Base-by-base conservation (phyloP, 1,284 basidiomycete species). In the Anthracocystis panici-leucophaei region DNA sequence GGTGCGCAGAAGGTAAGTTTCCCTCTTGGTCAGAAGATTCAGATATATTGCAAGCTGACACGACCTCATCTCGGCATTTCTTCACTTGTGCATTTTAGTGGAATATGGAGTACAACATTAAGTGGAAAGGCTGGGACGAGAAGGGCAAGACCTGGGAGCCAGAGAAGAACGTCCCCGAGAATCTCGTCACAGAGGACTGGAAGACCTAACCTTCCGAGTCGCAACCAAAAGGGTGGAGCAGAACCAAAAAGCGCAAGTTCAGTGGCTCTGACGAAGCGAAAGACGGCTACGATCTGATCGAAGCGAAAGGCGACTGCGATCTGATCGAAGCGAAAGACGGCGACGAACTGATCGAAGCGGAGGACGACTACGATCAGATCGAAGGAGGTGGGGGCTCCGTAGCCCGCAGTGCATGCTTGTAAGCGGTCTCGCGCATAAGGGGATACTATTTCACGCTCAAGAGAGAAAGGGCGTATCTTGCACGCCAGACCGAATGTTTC, bases 131-230 rank as follows among this genome's bases (percentile, higher is more conserved):
- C 10, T 78, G 49, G 31, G 23, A 57, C n/a, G 76, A 78, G 29
- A n/a, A 1, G 0, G 65, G 66, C 20, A 78, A 75, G 52, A 78
- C 76, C 8, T 78, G 76, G 76, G 76, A 78, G 60, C 76, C 76
- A 8, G 76, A 78, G 57, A 45, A 20, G 1, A 69, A 78, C 44
- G 33, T 75, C 0, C 29, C 51, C 0, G 53, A 52, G 5, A 33
- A 59, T 1, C 31, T 75, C 14, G 45, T 73, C 29, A 60, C 72
- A 27, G 60, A 62, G 3, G 75, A 75, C 61, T 78, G 76, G 76
- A 75, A 75, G 56, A 55, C 51, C 48, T 59, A 67, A 41, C 70
- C 75, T 14, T 48, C 75, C 50, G 70, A 77, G 49, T 68, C 65
- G 35, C 74, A 73, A 49, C 62, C 67, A 68, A 69, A 18, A 76